Percentiles rank a stretch among this genome's conserved stretches.
These are phyloP conservation scores for Lentinus brumalis DNA, from an alignment of 768 basidiomycete genomes.

Conservation along the genomic window DNA sequence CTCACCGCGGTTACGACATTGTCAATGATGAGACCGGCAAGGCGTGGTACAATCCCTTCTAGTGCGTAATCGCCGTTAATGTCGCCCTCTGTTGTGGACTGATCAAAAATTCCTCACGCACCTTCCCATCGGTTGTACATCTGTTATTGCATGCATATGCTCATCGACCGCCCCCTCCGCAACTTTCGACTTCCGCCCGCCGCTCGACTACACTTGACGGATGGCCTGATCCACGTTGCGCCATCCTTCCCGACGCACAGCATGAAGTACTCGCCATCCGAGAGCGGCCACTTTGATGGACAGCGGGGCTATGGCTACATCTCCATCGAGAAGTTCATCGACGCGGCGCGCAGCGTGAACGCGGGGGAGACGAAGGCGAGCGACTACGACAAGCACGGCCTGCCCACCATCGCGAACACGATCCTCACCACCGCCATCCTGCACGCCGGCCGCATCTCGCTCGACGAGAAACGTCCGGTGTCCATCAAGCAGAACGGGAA, in stretches of 20 bases:
- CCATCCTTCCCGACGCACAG: conserved; percentile 38
- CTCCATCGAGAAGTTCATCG: conserved; percentile 91
- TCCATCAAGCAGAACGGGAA: conserved; percentile 67
- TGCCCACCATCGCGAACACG: conserved; percentile 90
- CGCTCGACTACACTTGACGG: not conserved
- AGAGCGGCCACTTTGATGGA: conserved; percentile 91
- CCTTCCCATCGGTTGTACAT: no score
- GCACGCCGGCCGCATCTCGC: conserved; percentile 85
- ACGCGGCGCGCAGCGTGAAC: conserved; percentile 79
- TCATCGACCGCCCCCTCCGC: not conserved
- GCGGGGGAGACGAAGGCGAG: conserved; percentile 62
- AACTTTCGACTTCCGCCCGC: not conserved
- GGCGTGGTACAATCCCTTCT: conserved; percentile 88
- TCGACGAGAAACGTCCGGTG: conserved; percentile 89
- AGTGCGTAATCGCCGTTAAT: conserved; percentile 50
- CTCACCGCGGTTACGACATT: conserved; percentile 90
- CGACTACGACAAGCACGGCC: conserved; percentile 77
- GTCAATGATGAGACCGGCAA: conserved; percentile 86
- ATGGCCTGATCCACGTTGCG: not conserved
- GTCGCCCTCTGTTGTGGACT: conserved; percentile 11
- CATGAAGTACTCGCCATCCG: conserved; percentile 94
- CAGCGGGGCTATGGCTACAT: conserved; percentile 92
- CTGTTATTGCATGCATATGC: not conserved
- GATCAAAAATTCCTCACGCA: conserved; percentile 9
- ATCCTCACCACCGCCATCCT: conserved; percentile 86